Evolutionary conservation across 192 early-diverging fungal species (phyloP).

Genomic region (Funneliformis geosporum): DNA sequence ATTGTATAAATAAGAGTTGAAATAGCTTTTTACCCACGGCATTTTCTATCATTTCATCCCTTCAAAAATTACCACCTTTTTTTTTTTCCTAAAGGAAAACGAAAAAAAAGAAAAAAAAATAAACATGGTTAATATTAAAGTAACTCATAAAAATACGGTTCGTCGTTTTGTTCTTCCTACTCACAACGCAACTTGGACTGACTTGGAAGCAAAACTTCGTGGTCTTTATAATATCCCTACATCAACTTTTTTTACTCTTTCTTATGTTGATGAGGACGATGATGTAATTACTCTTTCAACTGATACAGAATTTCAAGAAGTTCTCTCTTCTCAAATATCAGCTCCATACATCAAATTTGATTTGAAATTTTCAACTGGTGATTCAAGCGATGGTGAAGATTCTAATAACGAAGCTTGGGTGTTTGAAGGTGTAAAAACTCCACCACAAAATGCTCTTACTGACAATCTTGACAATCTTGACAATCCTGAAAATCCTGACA

Average conservation of each 20-base stretch:
- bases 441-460: background rate
- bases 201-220: background rate
- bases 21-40: too few species aligned
- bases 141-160: background rate
- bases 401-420: conserved; percentile 7
- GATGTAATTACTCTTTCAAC: conserved; percentile 15
- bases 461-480: too few species aligned
- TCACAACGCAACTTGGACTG: background rate
- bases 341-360: background rate
- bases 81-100: too few species aligned
- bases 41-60: too few species aligned
- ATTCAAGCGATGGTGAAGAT: background rate
- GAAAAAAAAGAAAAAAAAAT: background rate
- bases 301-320: conserved; percentile 6
- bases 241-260: background rate
- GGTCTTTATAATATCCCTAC: background rate
- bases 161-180: background rate
- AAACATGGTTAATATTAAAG: conserved; percentile 7
- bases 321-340: background rate
- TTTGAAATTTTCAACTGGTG: background rate
- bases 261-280: conserved; percentile 3
- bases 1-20: too few species aligned
- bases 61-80: too few species aligned
- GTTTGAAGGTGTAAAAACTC: background rate
- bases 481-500: background rate